Base-by-base conservation (phyloP, 2,329 filamentous ascomycete genomes). In the Fusarium verrucosum region DNA sequence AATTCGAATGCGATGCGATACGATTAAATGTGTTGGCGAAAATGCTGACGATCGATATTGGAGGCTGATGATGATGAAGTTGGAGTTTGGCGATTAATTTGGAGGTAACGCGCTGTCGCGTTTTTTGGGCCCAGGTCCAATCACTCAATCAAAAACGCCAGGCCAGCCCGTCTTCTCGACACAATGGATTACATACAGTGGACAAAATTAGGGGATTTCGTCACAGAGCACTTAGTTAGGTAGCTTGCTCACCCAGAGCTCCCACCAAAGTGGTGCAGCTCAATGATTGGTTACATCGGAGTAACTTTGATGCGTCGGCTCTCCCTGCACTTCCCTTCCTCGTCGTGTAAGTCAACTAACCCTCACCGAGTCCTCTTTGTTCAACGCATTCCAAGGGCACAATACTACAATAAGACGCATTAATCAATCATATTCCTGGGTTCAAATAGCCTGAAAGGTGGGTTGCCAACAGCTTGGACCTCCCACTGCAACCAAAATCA, bases 61-160 rank as follows among this genome's bases (percentile, higher is more conserved):
- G 13, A 30, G 28, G 14, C 28, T 37, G 22, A 50, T 54, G 60
- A 32, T 52, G 53, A 38, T 47, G 47, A 52, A 55, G 46, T 60
- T 59, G 40, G 23, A 52, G 50, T 38, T 54, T 47, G 47, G 41
- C 50, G 28, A 40, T 62, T 56, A 61, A 61, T 55, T 63, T 55
- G 47, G 41, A 66, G 54, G 47, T 59, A 50, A 66, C 63, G 63
- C 63, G 63, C 60, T 43, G 64, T 67, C 64, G 64, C 64, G 64
- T 66, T 66, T 67, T 65, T 67, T 40, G 63, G 63, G 45, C 42
- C 49, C 43, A 42, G 20, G 14, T 14, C 14, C 22, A n/a, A 41
- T 42, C 47, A 23, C 26, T 65, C 60, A 65, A 46, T 62, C 57
- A 62, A 65, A 61, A 56, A 55, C 20, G 50, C 55, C 63, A 52